These are phyloP conservation scores for Abelmoschus esculentus DNA, from an alignment of 345 rosid species.

Conservation along the genomic window DNA sequence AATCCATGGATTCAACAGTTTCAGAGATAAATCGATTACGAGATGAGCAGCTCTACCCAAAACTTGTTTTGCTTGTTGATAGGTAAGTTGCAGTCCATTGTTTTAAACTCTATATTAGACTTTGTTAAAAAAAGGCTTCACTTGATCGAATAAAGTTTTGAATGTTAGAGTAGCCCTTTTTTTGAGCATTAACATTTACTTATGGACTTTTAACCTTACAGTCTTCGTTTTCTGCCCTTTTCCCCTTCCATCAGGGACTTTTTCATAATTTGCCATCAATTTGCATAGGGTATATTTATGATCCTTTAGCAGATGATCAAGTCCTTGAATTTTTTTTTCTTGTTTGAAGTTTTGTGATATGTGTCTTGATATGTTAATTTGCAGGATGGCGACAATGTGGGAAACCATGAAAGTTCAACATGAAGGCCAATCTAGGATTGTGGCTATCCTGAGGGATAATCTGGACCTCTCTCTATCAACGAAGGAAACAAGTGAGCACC, in stretches of 20 bases:
- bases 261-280: background rate
- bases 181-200: background rate
- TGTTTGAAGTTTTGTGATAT: background rate
- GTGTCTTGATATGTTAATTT: constrained; percentile 5
- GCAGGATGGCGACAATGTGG: constrained; percentile 94
- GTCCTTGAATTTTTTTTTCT: background rate
- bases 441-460: constrained; percentile 23
- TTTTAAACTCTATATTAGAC: background rate
- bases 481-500: constrained; percentile 71
- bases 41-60: constrained; percentile 76
- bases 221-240: background rate
- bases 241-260: background rate
- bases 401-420: constrained; percentile 59
- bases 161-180: background rate
- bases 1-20: constrained; percentile 97
- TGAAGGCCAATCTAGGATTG: constrained; percentile 46
- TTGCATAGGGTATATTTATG: background rate
- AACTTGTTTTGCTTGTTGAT: constrained; percentile 72
- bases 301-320: background rate
- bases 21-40: constrained; percentile 85
- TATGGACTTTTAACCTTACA: background rate
- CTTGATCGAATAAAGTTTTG: background rate
- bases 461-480: constrained; percentile 43
- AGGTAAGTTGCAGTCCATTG: constrained; percentile 50
- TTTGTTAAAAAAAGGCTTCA: background rate